Evolutionary conservation across 2,329 filamentous ascomycete species (phyloP).

Genomic region (Colletotrichum tabaci): DNA sequence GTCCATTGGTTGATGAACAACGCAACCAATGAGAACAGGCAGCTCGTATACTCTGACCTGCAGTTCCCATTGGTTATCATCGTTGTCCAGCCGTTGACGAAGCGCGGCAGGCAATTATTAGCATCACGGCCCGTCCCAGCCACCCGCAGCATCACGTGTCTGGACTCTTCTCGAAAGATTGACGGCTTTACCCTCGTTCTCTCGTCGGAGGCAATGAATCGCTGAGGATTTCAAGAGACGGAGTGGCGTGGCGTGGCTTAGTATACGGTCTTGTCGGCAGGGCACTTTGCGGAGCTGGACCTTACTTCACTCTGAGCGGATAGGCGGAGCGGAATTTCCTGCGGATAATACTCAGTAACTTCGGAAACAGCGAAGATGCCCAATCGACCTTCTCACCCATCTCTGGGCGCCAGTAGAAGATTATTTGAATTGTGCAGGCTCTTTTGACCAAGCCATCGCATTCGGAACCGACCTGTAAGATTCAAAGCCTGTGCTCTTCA

Average conservation of each 20-base stretch:
- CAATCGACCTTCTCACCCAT: too few species aligned
- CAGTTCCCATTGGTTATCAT: conserved; percentile 7
- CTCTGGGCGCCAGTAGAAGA: too few species aligned
- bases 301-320: background rate
- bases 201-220: too few species aligned
- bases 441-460: too few species aligned
- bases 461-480: too few species aligned
- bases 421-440: background rate
- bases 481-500: too few species aligned
- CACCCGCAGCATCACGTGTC: background rate
- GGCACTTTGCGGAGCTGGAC: background rate
- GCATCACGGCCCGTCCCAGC: background rate
- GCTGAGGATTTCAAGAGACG: background rate
- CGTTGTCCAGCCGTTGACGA: background rate
- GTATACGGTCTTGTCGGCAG: background rate
- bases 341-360: too few species aligned
- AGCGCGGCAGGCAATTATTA: background rate
- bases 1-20: conserved; percentile 11
- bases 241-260: background rate
- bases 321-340: background rate
- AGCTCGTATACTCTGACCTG: conserved; percentile 12
- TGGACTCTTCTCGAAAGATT: background rate
- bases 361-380: too few species aligned
- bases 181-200: too few species aligned
- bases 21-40: conserved; percentile 4